Conservation (phyloP, 2,329 filamentous ascomycete species). For the Colletotrichum spaethianum region DNA sequence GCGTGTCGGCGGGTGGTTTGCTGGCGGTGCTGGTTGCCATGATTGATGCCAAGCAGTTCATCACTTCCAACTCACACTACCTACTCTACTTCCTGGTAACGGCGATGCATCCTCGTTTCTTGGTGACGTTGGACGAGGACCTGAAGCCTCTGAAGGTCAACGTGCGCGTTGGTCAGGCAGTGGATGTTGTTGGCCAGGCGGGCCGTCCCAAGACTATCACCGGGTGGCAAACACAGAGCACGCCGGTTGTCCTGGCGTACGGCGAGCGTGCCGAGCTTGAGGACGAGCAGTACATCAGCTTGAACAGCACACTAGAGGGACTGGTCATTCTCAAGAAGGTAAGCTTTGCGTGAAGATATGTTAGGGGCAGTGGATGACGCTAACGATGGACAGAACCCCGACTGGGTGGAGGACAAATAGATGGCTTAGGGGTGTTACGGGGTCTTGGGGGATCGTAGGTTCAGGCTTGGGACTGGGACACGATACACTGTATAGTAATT, state of each 20-base stretch:
- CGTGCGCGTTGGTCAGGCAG: constrained; percentile 96
- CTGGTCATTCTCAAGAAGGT: constrained; percentile 98
- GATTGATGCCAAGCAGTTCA: constrained; percentile 93
- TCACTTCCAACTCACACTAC: constrained; percentile 81
- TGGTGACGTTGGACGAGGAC: constrained; percentile 95
- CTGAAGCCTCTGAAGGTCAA: constrained; percentile 95
- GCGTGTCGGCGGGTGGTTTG: constrained; percentile 90
- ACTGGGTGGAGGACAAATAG: constrained; percentile 68
- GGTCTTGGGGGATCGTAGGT: constrained; percentile 34
- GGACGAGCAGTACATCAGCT: constrained; percentile 95
- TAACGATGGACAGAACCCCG: constrained; percentile 61
- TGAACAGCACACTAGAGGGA: constrained; percentile 93
- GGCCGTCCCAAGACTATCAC: constrained; percentile 99
- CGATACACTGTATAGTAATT: constrained; percentile 44
- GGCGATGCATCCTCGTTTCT: constrained; percentile 96
- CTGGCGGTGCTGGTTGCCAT: constrained; percentile 92
- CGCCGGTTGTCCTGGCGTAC: constrained; percentile 94
- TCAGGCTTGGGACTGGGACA: constrained; percentile 38
- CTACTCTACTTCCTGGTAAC: constrained; percentile 97
- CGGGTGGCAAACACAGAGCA: constrained; percentile 99
- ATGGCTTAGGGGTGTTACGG: constrained; percentile 26
- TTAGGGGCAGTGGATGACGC: background rate
- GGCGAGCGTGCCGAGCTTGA: constrained; percentile 97
- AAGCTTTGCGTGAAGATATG: constrained; percentile 50
- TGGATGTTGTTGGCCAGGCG: constrained; percentile 97